These are phyloP conservation scores for Phialophora verrucosa DNA, from an alignment of 2,329 filamentous ascomycete genomes.

Conservation along the genomic window DNA sequence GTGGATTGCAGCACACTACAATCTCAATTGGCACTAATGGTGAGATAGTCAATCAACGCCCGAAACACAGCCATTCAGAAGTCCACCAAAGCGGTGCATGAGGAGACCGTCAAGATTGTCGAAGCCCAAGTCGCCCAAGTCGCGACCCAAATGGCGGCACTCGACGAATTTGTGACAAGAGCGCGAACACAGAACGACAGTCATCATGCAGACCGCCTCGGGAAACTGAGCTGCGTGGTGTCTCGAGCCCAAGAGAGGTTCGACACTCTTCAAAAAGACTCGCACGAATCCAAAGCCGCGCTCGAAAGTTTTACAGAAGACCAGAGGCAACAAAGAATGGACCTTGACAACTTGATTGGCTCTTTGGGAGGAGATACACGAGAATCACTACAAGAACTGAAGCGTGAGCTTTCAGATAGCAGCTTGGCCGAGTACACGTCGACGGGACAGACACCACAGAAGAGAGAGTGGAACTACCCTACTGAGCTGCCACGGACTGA, in stretches of 20 bases:
- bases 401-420: slow-evolving; percentile 68
- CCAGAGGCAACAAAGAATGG: slow-evolving; percentile 19
- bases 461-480: slow-evolving; percentile 79
- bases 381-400: slow-evolving; percentile 54
- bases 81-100: slow-evolving; percentile 84
- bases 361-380: slow-evolving; percentile 29
- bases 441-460: slow-evolving; percentile 86
- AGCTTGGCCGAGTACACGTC: slow-evolving; percentile 78
- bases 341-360: slow-evolving; percentile 25
- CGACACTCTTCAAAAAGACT: slow-evolving; percentile 20
- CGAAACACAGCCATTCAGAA: slow-evolving; percentile 83
- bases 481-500: slow-evolving; percentile 78
- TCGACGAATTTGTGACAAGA: slow-evolving; percentile 87
- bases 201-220: slow-evolving; percentile 72
- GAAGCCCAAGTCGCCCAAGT: slow-evolving; percentile 88
- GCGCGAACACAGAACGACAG: slow-evolving; percentile 79
- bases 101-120: slow-evolving; percentile 86
- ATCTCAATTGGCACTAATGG: slow-evolving; percentile 30
- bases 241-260: slow-evolving; percentile 26
- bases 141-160: slow-evolving; percentile 81
- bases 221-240: slow-evolving; percentile 70
- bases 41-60: slow-evolving; percentile 69
- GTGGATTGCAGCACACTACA: slow-evolving; percentile 41
- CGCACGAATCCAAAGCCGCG: slow-evolving; percentile 19
- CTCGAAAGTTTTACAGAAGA: slow-evolving; percentile 23